Evolutionary conservation across 768 basidiomycete species (phyloP), one percentile per base, ranked within the genome.

Genomic region (Leccinum aurantiacum): DNA sequence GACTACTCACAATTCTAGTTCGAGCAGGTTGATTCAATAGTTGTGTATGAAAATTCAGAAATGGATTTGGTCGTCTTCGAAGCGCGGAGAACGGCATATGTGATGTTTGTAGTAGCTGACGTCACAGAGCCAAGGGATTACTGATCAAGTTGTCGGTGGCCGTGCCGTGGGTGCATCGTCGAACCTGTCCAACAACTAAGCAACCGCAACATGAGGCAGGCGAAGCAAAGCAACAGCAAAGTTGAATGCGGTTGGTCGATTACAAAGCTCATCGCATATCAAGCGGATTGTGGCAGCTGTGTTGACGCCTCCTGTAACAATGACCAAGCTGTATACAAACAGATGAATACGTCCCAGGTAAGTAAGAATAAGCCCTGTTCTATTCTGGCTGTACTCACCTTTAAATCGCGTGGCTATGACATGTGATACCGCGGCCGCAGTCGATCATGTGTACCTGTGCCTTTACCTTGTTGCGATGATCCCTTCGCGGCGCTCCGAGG

Each of bases 331-430:
- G 22, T 47, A 9, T 22, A 47, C 46, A n/a, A 46, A 46, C 7
- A 46, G 19, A 47, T 77, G 5, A 33, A 13, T 5, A 77, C 22
- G 86, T 86, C 2, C 86, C 84, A 33, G 83, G 86, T 81, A 48
- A 86, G 86, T 80, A 50, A 85, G 84, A 64, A 85, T 82, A 24
- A 85, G 72, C 49, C 83, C 82, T 17, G 82, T 84, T n/a, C 84
- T 82, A 4, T 9, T 41, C 82, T 77, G 17, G 83, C 80, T 19
- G 80, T 81, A 11, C 82, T 80, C 27, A 82, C 71, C 79, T 82
- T 51, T 55, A 49, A 14, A 48, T 33, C 29, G 10, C 4, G 15
- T 47, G 22, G 46, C 22, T 47, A 22, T 47, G 46, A 47, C 46
- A 47, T 22, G 22, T 47, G 46, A 47, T 17, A 22, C 41, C 46